Evolutionary conservation across 805 yeast genomes (phyloP), one percentile per base, ranked within the genome.

Genomic region (Cyberlindnera mycetangii): DNA sequence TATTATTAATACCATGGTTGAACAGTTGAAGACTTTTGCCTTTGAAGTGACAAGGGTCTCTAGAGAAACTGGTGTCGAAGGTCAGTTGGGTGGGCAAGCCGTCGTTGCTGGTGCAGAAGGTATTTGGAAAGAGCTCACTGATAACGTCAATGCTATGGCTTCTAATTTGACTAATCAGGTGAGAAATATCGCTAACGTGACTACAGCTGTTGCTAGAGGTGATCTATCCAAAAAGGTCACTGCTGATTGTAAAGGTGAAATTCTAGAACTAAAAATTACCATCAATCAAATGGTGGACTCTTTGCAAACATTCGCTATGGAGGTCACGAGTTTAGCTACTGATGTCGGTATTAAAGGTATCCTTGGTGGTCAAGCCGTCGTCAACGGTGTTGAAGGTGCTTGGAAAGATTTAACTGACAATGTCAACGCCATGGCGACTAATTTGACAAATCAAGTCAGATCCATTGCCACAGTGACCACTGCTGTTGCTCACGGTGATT

Each of bases 281-380:
- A 88, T 88, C 68, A 88, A 88, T 64, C 85, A 86, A 69, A 88
- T 88, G 96, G 96, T 88, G 75, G 96, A 88, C 62, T 81, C 92
- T 35, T 76, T 88, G 58, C 93, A 87, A 60, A 82, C 88, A 40
- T 88, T 88, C 63, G 96, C 95, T 11, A 76, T 83, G 21, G 96
- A 88, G 63, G 96, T 88, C 41, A 85, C 95, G 1, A 76, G 88
- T 55, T 93, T 88, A 40, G 96, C 96, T 14, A 81, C 89, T 47
- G 96, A 88, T 71, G 95, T 88, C 55, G 96, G 96, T 70, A 86
- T 87, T 39, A 90, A 88, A 58, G 96, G 96, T 70, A 88, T 86
- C 58, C 75, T 88, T 40, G 96, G 96, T 54, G 93, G 88, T 35
- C 95, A 87, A 62, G 95, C 96, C 8, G 92, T 88, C 58, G 95